Evolutionary conservation across 2,329 filamentous ascomycete species (phyloP).

Genomic region (Malbranchea zuffiana): DNA sequence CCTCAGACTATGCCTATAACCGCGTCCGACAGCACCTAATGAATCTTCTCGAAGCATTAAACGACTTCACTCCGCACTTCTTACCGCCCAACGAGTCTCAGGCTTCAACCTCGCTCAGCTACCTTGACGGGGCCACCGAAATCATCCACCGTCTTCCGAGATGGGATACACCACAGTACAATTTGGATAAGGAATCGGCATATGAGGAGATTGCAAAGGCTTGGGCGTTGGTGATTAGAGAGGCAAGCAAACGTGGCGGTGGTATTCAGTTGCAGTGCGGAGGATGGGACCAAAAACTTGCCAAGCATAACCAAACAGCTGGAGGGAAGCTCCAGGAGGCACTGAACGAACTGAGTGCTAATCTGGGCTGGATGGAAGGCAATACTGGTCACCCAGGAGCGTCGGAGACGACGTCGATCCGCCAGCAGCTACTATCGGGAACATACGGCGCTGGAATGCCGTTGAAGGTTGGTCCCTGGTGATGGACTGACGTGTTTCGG

Average conservation of each 20-base stretch:
- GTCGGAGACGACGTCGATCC: conserved; percentile 36
- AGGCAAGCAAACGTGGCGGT: conserved; percentile 80
- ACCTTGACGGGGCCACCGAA: conserved; percentile 79
- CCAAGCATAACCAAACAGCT: conserved; percentile 78
- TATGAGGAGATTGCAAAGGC: conserved; percentile 94
- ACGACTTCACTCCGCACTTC: conserved; percentile 92
- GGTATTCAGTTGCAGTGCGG: conserved; percentile 82
- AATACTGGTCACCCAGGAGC: conserved; percentile 21
- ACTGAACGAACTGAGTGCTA: conserved; percentile 62
- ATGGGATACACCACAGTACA: conserved; percentile 81
- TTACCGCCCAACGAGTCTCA: conserved; percentile 84
- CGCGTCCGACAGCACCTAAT: conserved; percentile 71
- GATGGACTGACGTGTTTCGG: too few species aligned
- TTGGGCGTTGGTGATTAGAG: conserved; percentile 82
- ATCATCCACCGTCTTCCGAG: conserved; percentile 81
- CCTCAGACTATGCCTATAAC: conserved; percentile 90
- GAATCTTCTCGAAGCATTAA: conserved; percentile 75
- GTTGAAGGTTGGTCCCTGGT: conserved; percentile 48
- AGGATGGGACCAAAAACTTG: conserved; percentile 81
- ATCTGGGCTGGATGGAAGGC: conserved; percentile 66
- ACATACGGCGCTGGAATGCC: conserved; percentile 46
- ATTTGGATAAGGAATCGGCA: conserved; percentile 84
- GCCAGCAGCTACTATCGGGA: conserved; percentile 47
- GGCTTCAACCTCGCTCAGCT: conserved; percentile 70
- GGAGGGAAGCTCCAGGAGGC: conserved; percentile 71